phyloP scores from a whole-genome alignment of 331 rosid genomes.

The Arachis monticola region DNA sequence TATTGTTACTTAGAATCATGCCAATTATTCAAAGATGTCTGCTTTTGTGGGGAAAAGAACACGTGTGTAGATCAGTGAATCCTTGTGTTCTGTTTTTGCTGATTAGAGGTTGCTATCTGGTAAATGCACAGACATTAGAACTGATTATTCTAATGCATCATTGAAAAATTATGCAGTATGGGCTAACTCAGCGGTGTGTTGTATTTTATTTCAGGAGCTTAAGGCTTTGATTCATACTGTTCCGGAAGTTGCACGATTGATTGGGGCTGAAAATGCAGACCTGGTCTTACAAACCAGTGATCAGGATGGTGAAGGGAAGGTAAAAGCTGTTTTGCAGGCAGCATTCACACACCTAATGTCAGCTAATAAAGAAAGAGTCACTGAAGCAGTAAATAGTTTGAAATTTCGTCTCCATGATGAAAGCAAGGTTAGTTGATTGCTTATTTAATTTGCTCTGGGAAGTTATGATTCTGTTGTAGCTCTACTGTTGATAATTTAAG shows the following conservation, averaged over 20 bases:
- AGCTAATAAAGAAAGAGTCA: conserved; percentile 60
- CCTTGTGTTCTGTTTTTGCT: background rate
- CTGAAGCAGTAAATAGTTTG: conserved; percentile 57
- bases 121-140: background rate
- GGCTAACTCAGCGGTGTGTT: conserved; percentile 34
- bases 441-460: conserved; percentile 2
- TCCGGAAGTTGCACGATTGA: conserved; percentile 78
- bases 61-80: conserved; percentile 9
- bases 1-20: conserved; percentile 17
- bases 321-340: conserved; percentile 59
- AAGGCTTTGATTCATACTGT: conserved; percentile 67
- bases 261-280: conserved; percentile 65
- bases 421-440: conserved; percentile 61
- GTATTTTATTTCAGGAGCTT: conserved; percentile 68
- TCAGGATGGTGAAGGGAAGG: conserved; percentile 57
- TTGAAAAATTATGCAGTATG: conserved; percentile 27
- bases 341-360: conserved; percentile 87
- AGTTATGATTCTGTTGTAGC: conserved; percentile 14
- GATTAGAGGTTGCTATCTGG: conserved; percentile 25
- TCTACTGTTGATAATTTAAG: conserved; percentile 1
- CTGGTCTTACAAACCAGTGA: conserved; percentile 53
- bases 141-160: background rate
- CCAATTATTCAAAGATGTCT: conserved; percentile 16
- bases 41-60: background rate
- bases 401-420: conserved; percentile 67